Evolutionary conservation across 768 basidiomycete species (phyloP).

Genomic region (Pulveroboletus sp.): DNA sequence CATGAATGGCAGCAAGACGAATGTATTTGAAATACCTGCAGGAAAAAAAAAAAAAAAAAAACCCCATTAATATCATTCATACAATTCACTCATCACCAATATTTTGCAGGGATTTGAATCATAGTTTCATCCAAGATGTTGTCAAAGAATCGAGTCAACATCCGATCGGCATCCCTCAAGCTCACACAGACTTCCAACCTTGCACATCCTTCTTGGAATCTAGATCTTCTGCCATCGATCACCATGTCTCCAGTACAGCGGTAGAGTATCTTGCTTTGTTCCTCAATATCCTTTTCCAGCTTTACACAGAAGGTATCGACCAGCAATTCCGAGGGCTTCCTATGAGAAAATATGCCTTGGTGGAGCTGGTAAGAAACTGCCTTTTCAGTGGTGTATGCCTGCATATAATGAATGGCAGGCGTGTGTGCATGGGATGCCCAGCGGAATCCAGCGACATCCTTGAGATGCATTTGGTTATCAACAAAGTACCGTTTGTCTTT

Average conservation of each 20-base stretch:
- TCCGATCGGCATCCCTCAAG: background rate
- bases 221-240: background rate
- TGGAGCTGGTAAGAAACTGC: constrained; percentile 9
- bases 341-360: background rate
- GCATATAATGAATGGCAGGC: background rate
- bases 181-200: constrained; percentile 1
- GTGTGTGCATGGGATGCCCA: background rate
- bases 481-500: background rate
- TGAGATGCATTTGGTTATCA: constrained; percentile 1
- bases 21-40: constrained; percentile 10
- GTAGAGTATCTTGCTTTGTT: background rate
- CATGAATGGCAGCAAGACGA: background rate
- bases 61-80: too few species aligned
- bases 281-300: background rate
- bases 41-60: background rate
- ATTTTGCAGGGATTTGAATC: background rate
- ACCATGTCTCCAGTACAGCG: background rate
- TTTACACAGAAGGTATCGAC: background rate
- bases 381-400: constrained; percentile 11
- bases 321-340: background rate
- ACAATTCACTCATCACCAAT: constrained; percentile 5
- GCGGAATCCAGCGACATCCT: constrained; percentile 3
- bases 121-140: background rate
- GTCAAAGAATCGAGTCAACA: background rate
- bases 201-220: constrained; percentile 4